Conservation (phyloP, 108 stramenopile species). For the Hondaea fermentalgiana region DNA sequence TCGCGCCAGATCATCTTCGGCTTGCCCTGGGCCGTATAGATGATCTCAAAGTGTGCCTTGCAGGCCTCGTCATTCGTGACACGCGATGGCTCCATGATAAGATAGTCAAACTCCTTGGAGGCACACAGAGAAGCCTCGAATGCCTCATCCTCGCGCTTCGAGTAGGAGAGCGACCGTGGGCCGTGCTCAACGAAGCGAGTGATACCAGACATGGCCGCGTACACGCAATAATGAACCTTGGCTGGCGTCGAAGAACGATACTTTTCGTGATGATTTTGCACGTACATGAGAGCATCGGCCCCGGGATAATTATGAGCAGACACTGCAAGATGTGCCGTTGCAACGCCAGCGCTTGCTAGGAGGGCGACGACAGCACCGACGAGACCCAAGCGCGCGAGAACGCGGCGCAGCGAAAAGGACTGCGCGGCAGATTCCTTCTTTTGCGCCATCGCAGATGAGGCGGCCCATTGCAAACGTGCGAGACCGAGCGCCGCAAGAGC, state of each 20-base stretch:
- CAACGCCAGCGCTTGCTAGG: neutral
- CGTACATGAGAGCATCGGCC: neutral
- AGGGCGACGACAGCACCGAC: neutral
- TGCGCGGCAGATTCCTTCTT: neutral
- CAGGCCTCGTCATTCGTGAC: neutral
- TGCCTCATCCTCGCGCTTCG: neutral
- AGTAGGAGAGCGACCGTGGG: neutral
- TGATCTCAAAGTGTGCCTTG: neutral
- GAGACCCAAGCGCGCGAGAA: neutral
- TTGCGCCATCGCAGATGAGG: neutral
- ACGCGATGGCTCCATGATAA: neutral
- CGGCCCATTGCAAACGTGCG: constrained; percentile 32
- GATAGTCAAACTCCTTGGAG: neutral
- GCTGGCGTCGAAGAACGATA: neutral
- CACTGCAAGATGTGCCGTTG: neutral
- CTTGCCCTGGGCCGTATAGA: neutral
- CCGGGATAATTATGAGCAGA: constrained; percentile 17
- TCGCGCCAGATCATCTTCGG: neutral
- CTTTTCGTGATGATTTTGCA: neutral
- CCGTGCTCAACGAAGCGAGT: neutral
- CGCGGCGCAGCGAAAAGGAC: neutral
- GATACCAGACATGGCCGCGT: constrained; percentile 10
- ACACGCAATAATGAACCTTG: neutral
- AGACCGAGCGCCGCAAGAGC: constrained; percentile 65
- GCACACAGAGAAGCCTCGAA: neutral